Evolutionary conservation across 495 filamentous ascomycete species (phyloP).

Genomic region (Friedmanniomyces simplex): DNA sequence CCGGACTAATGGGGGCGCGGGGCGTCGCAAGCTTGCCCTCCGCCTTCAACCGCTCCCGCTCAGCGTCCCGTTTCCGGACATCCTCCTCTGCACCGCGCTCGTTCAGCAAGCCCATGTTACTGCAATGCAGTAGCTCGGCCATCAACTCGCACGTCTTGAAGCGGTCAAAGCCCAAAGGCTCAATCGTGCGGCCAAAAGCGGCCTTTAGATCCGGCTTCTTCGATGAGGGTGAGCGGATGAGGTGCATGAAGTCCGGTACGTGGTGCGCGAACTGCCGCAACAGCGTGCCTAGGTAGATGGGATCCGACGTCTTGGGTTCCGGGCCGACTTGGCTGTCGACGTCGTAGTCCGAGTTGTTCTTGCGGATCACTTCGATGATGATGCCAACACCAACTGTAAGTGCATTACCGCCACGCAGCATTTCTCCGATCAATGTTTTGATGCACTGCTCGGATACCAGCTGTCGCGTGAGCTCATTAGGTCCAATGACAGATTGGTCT

Average conservation of each 20-base stretch:
- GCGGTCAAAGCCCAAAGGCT: slow-evolving; percentile 91
- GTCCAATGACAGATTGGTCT: slow-evolving; percentile 94
- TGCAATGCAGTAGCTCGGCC: slow-evolving; percentile 95
- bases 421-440: slow-evolving; percentile 69
- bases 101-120: slow-evolving; percentile 96
- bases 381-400: slow-evolving; percentile 95
- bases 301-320: slow-evolving; percentile 72
- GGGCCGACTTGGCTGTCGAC: slow-evolving; percentile 72
- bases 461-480: slow-evolving; percentile 91
- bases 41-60: slow-evolving; percentile 64
- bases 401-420: slow-evolving; percentile 89
- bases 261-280: slow-evolving; percentile 80
- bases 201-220: slow-evolving; percentile 59
- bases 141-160: slow-evolving; percentile 99
- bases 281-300: slow-evolving; percentile 92
- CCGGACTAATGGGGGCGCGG: slow-evolving; percentile 30
- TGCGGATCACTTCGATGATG: slow-evolving; percentile 95
- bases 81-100: slow-evolving; percentile 84
- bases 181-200: slow-evolving; percentile 82
- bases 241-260: slow-evolving; percentile 91
- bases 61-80: slow-evolving; percentile 66
- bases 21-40: slow-evolving; percentile 50
- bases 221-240: slow-evolving; percentile 58
- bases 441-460: slow-evolving; percentile 85
- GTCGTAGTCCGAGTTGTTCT: slow-evolving; percentile 99